Base-by-base conservation (phyloP, 441 rosid species). In the Populus tomentosa region DNA sequence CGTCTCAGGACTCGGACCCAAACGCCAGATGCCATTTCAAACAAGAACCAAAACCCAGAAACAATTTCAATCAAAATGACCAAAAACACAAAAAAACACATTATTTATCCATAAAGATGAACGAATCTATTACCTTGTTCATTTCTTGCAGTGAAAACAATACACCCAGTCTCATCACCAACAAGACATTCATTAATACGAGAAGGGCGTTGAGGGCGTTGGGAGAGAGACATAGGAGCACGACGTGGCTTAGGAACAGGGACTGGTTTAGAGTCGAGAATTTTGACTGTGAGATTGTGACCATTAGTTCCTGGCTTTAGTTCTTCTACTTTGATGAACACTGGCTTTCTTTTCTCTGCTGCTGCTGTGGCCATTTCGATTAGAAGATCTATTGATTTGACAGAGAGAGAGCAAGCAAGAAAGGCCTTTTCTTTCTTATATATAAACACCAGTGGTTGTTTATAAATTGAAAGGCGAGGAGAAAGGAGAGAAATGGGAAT, bases 111-210 rank as follows among this genome's bases (percentile, higher is more conserved):
- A 20, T 6, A 30, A 14, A 8, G 33, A 20, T 9, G 14, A 23
- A 10, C 20, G 4, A 61, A 61, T 61, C 65, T 61, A n/a, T 23
- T 77, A 93, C 98, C 99, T 92, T 95, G 98, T 14, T 93, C 98
- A 80, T 93, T 92, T n/a, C 99, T 93, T 33, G 99, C 99, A 11
- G 99, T 95, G 92, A 95, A 95, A 73, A 91, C 82, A 80, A 95
- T 92, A 72, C 86, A 81, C 50, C 90, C 99, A 10, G 98, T 92
- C 42, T 92, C 96, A 38, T 95, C 99, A 23, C 99, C 97, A 50
- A 95, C 86, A 46, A 95, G 90, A 81, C 98, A 93, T 88, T 95
- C 99, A 18, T 90, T 89, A 77, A 95, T 93, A 67, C 90, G 90
- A 62, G 88, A 74, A 2, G 93, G 90, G 69, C 88, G 91, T 65